Conservation (phyloP, 768 basidiomycete genomes). For the Panellus pusillus region DNA sequence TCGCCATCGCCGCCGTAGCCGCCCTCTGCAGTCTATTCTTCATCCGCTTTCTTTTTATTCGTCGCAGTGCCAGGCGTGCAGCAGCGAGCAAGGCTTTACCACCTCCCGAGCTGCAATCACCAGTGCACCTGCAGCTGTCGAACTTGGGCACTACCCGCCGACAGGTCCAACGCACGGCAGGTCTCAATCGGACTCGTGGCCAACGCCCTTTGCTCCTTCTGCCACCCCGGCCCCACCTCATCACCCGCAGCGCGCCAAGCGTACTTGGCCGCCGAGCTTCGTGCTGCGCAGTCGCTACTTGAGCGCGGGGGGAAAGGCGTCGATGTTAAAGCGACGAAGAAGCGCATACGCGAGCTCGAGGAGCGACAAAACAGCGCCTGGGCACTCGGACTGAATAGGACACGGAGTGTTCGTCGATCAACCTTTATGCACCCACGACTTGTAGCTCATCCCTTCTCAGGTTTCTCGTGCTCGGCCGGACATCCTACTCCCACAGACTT, state of each 20-base stretch:
- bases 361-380: too few relatives aligned
- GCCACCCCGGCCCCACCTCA: constrained; percentile 1
- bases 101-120: not conserved
- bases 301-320: not conserved
- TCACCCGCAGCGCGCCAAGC: constrained; percentile 13
- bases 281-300: constrained; percentile 6
- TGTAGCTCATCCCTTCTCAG: too few relatives aligned
- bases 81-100: too few relatives aligned
- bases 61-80: not conserved
- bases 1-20: not conserved
- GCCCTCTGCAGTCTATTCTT: not conserved
- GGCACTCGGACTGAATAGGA: too few relatives aligned
- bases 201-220: not conserved
- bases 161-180: not conserved
- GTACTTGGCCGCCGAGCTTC: constrained; percentile 14
- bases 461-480: too few relatives aligned
- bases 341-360: too few relatives aligned
- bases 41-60: not conserved
- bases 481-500: too few relatives aligned
- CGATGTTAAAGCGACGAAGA: too few relatives aligned
- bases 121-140: constrained; percentile 9
- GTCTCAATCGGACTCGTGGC: not conserved
- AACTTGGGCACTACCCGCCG: constrained; percentile 7
- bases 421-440: too few relatives aligned
- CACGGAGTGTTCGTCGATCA: too few relatives aligned